phyloP scores from a whole-genome alignment of 2,329 filamentous ascomycete genomes.

The Fusarium palustre region DNA sequence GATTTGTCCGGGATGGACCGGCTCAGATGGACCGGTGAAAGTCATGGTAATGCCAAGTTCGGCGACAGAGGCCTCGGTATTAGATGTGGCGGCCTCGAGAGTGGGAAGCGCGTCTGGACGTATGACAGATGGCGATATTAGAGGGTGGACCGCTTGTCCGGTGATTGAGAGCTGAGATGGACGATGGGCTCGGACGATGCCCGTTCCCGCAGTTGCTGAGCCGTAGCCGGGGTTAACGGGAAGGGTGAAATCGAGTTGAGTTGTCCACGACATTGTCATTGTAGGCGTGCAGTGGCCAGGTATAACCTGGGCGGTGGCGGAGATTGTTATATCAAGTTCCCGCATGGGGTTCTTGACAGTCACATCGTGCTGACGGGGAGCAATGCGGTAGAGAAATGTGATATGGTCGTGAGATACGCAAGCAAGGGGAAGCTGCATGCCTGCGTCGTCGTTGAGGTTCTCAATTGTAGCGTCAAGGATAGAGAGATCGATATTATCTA shows the following conservation, averaged over 20 bases:
- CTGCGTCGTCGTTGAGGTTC: slow-evolving; percentile 64
- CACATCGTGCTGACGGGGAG: slow-evolving; percentile 61
- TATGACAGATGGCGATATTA: slow-evolving; percentile 67
- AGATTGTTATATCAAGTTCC: slow-evolving; percentile 70
- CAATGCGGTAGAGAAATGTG: slow-evolving; percentile 77
- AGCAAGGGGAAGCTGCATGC: slow-evolving; percentile 64
- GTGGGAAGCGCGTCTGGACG: slow-evolving; percentile 71
- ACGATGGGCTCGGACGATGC: slow-evolving; percentile 70
- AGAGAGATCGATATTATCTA: slow-evolving; percentile 69
- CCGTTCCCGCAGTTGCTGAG: slow-evolving; percentile 60
- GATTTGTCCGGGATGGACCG: slow-evolving; percentile 71
- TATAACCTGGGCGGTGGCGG: slow-evolving; percentile 67
- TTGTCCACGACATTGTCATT: slow-evolving; percentile 75
- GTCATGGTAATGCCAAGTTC: slow-evolving; percentile 81
- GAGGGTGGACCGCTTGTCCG: slow-evolving; percentile 64
- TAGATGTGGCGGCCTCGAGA: slow-evolving; percentile 65
- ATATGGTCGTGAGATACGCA: slow-evolving; percentile 80
- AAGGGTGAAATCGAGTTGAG: slow-evolving; percentile 75
- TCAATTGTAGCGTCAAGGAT: slow-evolving; percentile 70
- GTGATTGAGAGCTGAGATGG: slow-evolving; percentile 73
- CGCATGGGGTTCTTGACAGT: slow-evolving; percentile 60
- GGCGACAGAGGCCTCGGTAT: slow-evolving; percentile 61
- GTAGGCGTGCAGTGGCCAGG: slow-evolving; percentile 69
- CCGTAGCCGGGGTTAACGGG: slow-evolving; percentile 74
- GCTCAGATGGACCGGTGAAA: slow-evolving; percentile 69